A percentile compares a stretch with the other conserved stretches of the same genome.
phyloP scores from a whole-genome alignment of 2,329 filamentous ascomycete genomes.

The Epichloe amarillans region DNA sequence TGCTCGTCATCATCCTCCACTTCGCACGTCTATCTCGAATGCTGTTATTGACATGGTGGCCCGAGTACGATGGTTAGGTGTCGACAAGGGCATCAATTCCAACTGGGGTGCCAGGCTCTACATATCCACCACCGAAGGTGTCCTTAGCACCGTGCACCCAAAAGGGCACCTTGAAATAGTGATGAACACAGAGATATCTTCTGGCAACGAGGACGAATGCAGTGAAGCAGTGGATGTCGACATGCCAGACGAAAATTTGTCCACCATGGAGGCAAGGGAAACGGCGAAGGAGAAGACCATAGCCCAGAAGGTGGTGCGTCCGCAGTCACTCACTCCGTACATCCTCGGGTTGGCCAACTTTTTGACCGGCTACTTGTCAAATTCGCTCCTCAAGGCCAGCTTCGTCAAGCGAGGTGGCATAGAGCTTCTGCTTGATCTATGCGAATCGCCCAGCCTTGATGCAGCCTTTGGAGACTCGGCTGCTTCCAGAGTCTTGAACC shows the following conservation, averaged over 20 bases:
- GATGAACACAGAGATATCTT: slow-evolving; percentile 15
- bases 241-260: slow-evolving; percentile 43
- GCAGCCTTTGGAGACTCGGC: slow-evolving; percentile 44
- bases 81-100: slow-evolving; percentile 51
- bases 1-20: slow-evolving; percentile 76
- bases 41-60: slow-evolving; percentile 84
- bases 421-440: slow-evolving; percentile 72
- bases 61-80: slow-evolving; percentile 62
- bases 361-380: slow-evolving; percentile 59
- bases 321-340: slow-evolving; percentile 46
- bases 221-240: slow-evolving; percentile 41
- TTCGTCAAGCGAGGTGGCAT: slow-evolving; percentile 73
- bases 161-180: slow-evolving; percentile 24
- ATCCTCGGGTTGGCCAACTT: slow-evolving; percentile 68
- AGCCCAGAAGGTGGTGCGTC: slow-evolving; percentile 11
- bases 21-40: slow-evolving; percentile 69
- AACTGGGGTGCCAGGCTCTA: slow-evolving; percentile 73
- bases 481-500: slow-evolving; percentile 56
- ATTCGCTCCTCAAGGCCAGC: slow-evolving; percentile 54
- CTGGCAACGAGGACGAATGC: slow-evolving; percentile 25
- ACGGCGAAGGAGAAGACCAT: background rate
- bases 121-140: slow-evolving; percentile 43
- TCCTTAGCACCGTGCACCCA: slow-evolving; percentile 38
- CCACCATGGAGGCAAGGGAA: slow-evolving; percentile 8
- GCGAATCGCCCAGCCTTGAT: slow-evolving; percentile 67